Evolutionary conservation across 495 filamentous ascomycete species (phyloP), one percentile per base, ranked within the genome.

Genomic region (Amniculicola lignicola): DNA sequence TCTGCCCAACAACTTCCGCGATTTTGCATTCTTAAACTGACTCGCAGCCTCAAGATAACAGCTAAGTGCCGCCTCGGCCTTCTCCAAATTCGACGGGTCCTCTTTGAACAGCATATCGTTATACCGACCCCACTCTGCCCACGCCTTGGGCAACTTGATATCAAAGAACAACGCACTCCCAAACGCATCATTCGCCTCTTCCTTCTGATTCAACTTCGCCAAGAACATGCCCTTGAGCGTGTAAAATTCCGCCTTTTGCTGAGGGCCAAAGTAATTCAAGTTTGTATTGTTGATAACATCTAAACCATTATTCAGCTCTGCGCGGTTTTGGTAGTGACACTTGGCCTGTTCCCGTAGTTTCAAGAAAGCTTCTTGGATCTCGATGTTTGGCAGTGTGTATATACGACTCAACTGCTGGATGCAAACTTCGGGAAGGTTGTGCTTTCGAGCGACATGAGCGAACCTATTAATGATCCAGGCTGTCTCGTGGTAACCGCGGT

Each of bases 221-320:
- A 96, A 76, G 77, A 99, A 99, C 94, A 99, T 99, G 41, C 94
- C 94, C 75, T 99, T 99, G 39, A 99, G 79, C 0, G 91, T 99
- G 73, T 95, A 97, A 72, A 99, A 99, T 67, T 99, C 94, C 4
- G 94, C 94, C 70, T 96, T 97, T 68, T 99, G 94, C 65, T 90
- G 84, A 5, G 87, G 76, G 51, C 89, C 93, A 68, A 99, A 99
- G 72, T 96, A 99, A 65, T 93, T 95, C 23, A 99, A 82, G 59
- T 99, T 99, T 48, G 94, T 99, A 63, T 99, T 99, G 71, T 99
- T 97, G 63, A 99, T 99, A 5, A 99, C 94, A 69, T 99, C 94
- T 52, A 99, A 67, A 1, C 94, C 94, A 66, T 82, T 92, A 41
- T 82, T 90, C 28, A 99, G 82, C 66, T 99, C 94, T 15, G 83